These are phyloP conservation scores for Entomortierella chlamydospora DNA, from an alignment of 192 early-diverging fungal genomes.

Conservation along the genomic window DNA sequence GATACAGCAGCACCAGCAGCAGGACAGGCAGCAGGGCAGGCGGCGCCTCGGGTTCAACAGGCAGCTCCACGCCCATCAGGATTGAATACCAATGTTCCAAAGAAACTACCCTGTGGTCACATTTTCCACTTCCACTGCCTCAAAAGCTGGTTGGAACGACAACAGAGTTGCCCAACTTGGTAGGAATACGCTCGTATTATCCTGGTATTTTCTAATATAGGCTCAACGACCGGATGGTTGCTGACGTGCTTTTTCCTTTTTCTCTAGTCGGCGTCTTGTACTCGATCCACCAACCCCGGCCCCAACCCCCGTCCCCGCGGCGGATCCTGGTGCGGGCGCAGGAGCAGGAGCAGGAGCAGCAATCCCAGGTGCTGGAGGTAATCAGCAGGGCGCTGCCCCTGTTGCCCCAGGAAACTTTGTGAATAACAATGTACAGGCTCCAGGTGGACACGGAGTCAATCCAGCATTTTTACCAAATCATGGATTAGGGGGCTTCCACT, in stretches of 20 bases:
- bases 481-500: slow-evolving; percentile 26
- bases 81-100: slow-evolving; percentile 77
- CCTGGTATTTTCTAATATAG: neutral
- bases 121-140: slow-evolving; percentile 98
- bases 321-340: slow-evolving; percentile 17
- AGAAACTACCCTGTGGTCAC: slow-evolving; percentile 95
- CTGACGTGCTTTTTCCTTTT: slow-evolving; percentile 44
- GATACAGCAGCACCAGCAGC: slow-evolving; percentile 4
- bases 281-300: slow-evolving; percentile 53
- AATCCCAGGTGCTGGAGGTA: slow-evolving; percentile 4
- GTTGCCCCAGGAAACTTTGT: slow-evolving; percentile 9
- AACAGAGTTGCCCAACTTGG: slow-evolving; percentile 98
- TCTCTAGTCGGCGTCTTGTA: slow-evolving; percentile 61
- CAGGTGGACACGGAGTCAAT: neutral
- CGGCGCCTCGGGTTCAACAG: slow-evolving; percentile 5
- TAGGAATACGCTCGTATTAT: slow-evolving; percentile 30
- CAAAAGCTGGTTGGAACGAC: slow-evolving; percentile 95
- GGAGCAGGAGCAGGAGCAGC: slow-evolving; percentile 27
- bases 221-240: neutral
- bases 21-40: slow-evolving; percentile 4
- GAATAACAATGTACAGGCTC: slow-evolving; percentile 31
- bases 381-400: slow-evolving; percentile 4
- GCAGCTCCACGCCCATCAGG: slow-evolving; percentile 40
- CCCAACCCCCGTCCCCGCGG: slow-evolving; percentile 20
- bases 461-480: slow-evolving; percentile 14